Evolutionary conservation across 768 basidiomycete genomes (phyloP).

Genomic region (Trametes cingulata): DNA sequence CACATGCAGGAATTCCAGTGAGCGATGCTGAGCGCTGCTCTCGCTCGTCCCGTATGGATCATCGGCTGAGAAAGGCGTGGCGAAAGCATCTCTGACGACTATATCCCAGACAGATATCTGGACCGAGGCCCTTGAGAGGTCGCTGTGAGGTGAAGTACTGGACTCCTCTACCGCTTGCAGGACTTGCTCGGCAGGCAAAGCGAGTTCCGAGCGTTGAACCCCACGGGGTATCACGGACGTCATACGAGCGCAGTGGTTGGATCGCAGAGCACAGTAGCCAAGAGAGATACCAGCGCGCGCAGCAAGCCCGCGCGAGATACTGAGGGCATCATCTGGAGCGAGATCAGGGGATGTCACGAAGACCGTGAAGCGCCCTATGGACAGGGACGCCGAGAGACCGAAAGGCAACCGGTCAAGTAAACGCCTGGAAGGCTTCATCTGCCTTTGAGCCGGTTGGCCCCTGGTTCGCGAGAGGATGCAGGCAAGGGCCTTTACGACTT

Average conservation of each 20-base stretch:
- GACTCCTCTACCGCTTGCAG: slow-evolving; percentile 47
- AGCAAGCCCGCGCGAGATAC: slow-evolving; percentile 70
- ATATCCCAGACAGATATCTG: slow-evolving; percentile 49
- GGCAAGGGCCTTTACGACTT: slow-evolving; percentile 54
- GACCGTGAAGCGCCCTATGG: slow-evolving; percentile 61
- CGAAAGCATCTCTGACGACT: slow-evolving; percentile 59
- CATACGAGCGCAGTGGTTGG: slow-evolving; percentile 22
- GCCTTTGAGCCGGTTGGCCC: not conserved
- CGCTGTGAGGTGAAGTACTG: slow-evolving; percentile 24
- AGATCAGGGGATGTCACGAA: slow-evolving; percentile 80
- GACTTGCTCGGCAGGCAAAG: slow-evolving; percentile 52
- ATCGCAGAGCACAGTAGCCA: slow-evolving; percentile 55
- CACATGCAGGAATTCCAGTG: slow-evolving; percentile 49
- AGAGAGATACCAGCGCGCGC: slow-evolving; percentile 52
- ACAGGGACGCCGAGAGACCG: slow-evolving; percentile 56
- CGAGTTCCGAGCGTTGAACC: slow-evolving; percentile 53
- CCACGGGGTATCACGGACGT: slow-evolving; percentile 38
- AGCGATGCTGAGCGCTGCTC: slow-evolving; percentile 31
- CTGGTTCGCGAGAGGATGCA: slow-evolving; percentile 39
- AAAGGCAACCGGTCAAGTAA: slow-evolving; percentile 48
- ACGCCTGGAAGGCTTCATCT: slow-evolving; percentile 11
- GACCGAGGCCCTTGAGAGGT: slow-evolving; percentile 44
- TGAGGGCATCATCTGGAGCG: slow-evolving; percentile 66
- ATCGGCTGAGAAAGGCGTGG: slow-evolving; percentile 68
- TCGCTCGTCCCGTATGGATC: slow-evolving; percentile 47